These are phyloP conservation scores for Fraxinus paxiana DNA, from an alignment of 305 asterid genomes.

Conservation along the genomic window DNA sequence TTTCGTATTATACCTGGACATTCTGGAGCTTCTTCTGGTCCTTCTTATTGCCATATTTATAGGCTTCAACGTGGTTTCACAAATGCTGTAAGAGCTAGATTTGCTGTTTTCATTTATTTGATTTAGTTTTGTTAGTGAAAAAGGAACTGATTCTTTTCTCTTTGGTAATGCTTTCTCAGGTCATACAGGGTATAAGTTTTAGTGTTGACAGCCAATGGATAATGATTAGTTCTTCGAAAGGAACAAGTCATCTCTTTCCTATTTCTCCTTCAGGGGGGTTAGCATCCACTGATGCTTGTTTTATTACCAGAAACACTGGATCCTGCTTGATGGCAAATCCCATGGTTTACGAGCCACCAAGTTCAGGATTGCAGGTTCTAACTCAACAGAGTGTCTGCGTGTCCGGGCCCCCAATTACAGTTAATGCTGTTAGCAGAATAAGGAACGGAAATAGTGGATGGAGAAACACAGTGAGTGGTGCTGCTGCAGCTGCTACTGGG, in stretches of 20 bases:
- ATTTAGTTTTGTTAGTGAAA: not conserved
- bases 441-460: slow-evolving; percentile 61
- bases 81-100: slow-evolving; percentile 60
- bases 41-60: slow-evolving; percentile 68
- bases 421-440: slow-evolving; percentile 58
- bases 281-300: slow-evolving; percentile 40
- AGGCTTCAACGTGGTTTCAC: slow-evolving; percentile 89
- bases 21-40: slow-evolving; percentile 38
- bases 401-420: slow-evolving; percentile 43
- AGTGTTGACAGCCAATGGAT: slow-evolving; percentile 84
- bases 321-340: not conserved
- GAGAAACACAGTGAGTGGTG: slow-evolving; percentile 68
- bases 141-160: slow-evolving; percentile 20
- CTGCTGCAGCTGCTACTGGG: slow-evolving; percentile 83
- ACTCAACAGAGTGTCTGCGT: slow-evolving; percentile 34
- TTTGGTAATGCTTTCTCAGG: slow-evolving; percentile 41
- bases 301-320: slow-evolving; percentile 36
- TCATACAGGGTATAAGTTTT: slow-evolving; percentile 87
- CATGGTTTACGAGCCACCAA: not conserved
- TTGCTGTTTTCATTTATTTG: slow-evolving; percentile 1
- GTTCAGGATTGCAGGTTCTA: slow-evolving; percentile 31
- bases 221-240: slow-evolving; percentile 74
- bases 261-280: slow-evolving; percentile 68
- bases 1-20: slow-evolving; percentile 38
- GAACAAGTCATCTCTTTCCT: slow-evolving; percentile 82